A percentile compares a stretch with the other conserved stretches of the same genome.
Evolutionary conservation across 2,329 filamentous ascomycete genomes (phyloP).

Genomic region (Scedosporium apiospermum): DNA sequence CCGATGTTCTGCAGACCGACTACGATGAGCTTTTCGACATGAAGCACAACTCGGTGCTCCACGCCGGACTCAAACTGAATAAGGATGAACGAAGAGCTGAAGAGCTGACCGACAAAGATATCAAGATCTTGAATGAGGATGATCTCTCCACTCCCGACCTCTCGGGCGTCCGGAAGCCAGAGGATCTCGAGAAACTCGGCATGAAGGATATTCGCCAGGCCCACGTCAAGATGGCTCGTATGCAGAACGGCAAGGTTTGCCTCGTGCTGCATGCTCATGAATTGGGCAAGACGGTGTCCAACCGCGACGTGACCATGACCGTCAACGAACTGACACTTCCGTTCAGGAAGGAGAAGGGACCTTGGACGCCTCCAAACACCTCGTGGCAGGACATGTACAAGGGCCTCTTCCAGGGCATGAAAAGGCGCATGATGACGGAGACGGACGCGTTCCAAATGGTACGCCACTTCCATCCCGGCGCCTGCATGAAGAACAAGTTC

Average conservation of each 20-base stretch:
- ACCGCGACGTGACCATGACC: conserved; percentile 27
- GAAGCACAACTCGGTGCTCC: conserved; percentile 31
- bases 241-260: conserved; percentile 35
- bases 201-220: conserved; percentile 25
- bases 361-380: too few species aligned
- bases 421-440: too few species aligned
- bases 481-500: too few species aligned
- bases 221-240: conserved; percentile 28
- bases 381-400: too few species aligned
- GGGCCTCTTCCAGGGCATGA: too few species aligned
- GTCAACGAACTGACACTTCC: conserved; percentile 14
- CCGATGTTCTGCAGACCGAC: conserved; percentile 33
- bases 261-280: conserved; percentile 25
- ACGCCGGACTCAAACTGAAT: conserved; percentile 30
- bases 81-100: conserved; percentile 25
- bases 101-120: too few species aligned
- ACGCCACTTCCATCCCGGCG: too few species aligned
- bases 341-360: too few species aligned
- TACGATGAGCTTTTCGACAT: conserved; percentile 38
- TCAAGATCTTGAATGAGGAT: conserved; percentile 16
- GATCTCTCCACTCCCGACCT: conserved; percentile 33
- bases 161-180: conserved; percentile 25
- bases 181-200: conserved; percentile 30
- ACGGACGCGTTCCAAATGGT: too few species aligned
- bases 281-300: conserved; percentile 26